A percentile compares a stretch with the other conserved stretches of the same genome.
phyloP scores from a whole-genome alignment of 2,329 filamentous ascomycete genomes.

The Lachnellula hyalina region DNA sequence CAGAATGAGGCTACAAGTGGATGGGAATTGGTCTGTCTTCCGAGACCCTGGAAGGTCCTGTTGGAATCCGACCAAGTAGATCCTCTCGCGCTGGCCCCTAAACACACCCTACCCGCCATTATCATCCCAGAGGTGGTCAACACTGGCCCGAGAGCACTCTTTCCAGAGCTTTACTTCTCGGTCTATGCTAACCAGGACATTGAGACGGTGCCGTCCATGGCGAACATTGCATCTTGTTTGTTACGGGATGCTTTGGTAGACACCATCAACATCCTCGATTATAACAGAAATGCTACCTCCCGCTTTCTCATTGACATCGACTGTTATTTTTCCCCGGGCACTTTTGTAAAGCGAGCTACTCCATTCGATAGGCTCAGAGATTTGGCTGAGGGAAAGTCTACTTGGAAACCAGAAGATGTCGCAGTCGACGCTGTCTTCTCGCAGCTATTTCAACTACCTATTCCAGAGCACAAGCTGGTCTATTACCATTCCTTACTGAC shows the following conservation, averaged over 20 bases:
- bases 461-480: slow-evolving; percentile 85
- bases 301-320: slow-evolving; percentile 91
- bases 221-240: slow-evolving; percentile 72
- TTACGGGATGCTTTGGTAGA: slow-evolving; percentile 83
- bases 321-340: slow-evolving; percentile 84
- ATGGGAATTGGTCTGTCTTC: slow-evolving; percentile 69
- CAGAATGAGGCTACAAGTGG: slow-evolving; percentile 66
- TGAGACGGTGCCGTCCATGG: slow-evolving; percentile 76
- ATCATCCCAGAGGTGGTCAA: slow-evolving; percentile 69
- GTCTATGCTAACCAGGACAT: slow-evolving; percentile 85
- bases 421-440: slow-evolving; percentile 97
- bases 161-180: slow-evolving; percentile 91
- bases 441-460: slow-evolving; percentile 82
- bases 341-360: slow-evolving; percentile 89
- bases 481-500: slow-evolving; percentile 96
- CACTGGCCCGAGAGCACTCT: slow-evolving; percentile 69
- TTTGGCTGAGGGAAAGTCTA: slow-evolving; percentile 58
- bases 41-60: slow-evolving; percentile 63
- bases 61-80: slow-evolving; percentile 55
- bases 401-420: slow-evolving; percentile 97
- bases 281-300: slow-evolving; percentile 82
- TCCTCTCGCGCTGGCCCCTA: slow-evolving; percentile 55
- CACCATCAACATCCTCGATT: slow-evolving; percentile 90
- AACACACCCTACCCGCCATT: slow-evolving; percentile 74
- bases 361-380: slow-evolving; percentile 84